Evolutionary conservation across 75 land plant genomes (phyloP).

Genomic region (Azolla pinnata): DNA sequence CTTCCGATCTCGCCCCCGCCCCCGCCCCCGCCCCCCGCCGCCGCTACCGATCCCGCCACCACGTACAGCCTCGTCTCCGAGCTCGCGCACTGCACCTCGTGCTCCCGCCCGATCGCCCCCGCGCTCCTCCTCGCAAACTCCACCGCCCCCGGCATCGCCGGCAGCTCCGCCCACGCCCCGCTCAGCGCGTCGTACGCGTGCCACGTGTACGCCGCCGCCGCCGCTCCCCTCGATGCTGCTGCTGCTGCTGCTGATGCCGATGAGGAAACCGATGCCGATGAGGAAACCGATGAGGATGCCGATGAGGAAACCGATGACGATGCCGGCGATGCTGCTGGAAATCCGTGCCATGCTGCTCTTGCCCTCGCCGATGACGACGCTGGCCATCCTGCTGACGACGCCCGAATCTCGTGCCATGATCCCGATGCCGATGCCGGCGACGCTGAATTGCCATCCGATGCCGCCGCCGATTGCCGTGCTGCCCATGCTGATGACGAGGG

Average conservation of each 20-base stretch:
- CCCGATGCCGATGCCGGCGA: too few relatives aligned
- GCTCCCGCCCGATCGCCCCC: constrained; percentile 13
- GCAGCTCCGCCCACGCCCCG: constrained; percentile 22
- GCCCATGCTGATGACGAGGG: too few relatives aligned
- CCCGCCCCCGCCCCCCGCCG: not conserved
- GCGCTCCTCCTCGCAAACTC: constrained; percentile 15
- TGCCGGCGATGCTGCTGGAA: too few relatives aligned
- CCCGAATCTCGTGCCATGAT: too few relatives aligned
- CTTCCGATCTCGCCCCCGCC: constrained; percentile 7
- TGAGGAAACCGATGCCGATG: too few relatives aligned
- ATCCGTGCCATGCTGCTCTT: too few relatives aligned
- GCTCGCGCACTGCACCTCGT: constrained; percentile 34
- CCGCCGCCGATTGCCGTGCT: too few relatives aligned
- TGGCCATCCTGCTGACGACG: too few relatives aligned
- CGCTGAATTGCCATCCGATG: too few relatives aligned
- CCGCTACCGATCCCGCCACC: constrained; percentile 17
- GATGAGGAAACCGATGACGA: too few relatives aligned
- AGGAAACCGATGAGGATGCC: too few relatives aligned
- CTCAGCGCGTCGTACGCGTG: constrained; percentile 25
- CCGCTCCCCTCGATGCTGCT: not conserved
- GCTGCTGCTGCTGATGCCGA: not conserved
- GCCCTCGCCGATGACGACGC: too few relatives aligned
- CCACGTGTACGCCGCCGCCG: constrained; percentile 15
- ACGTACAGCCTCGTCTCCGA: constrained; percentile 19
- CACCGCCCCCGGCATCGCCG: constrained; percentile 16